phyloP scores from a whole-genome alignment of 352 stramenopile species.

The Pythium insidiosum region DNA sequence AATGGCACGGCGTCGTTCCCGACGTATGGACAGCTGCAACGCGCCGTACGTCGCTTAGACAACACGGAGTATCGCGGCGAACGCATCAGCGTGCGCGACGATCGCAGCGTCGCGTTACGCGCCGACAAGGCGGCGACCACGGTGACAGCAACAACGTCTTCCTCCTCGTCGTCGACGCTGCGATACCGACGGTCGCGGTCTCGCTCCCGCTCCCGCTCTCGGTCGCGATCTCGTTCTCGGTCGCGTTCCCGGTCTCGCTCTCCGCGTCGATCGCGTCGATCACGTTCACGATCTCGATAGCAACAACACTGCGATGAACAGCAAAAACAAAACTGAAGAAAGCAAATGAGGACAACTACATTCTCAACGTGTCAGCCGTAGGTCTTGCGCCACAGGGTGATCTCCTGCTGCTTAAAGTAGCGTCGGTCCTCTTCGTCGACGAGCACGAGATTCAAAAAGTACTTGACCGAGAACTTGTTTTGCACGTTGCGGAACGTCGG shows the following conservation, averaged over 20 bases:
- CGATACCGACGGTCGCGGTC: constrained; percentile 6
- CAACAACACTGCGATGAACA: not conserved
- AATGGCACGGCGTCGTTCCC: too few relatives aligned
- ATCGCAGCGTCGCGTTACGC: too few relatives aligned
- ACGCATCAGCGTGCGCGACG: too few relatives aligned
- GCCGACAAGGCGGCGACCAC: too few relatives aligned
- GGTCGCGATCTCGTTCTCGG: not conserved
- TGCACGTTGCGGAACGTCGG: constrained; percentile 86
- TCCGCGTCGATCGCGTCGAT: not conserved
- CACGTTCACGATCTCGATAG: not conserved
- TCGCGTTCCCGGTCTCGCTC: not conserved
- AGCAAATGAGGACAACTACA: not conserved
- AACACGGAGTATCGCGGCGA: too few relatives aligned
- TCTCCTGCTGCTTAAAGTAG: constrained; percentile 99
- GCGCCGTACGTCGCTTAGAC: too few relatives aligned
- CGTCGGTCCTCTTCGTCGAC: constrained; percentile 98
- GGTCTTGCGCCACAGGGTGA: constrained; percentile 91
- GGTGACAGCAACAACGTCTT: too few relatives aligned
- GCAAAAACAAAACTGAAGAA: too few relatives aligned
- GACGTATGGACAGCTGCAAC: too few relatives aligned
- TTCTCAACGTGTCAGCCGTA: constrained; percentile 18
- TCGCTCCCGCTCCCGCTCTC: constrained; percentile 11
- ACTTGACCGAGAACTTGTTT: constrained; percentile 92
- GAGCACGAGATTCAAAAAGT: constrained; percentile 98
- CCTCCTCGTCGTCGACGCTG: constrained; percentile 2